Base-by-base conservation (phyloP, 1,284 basidiomycete species). In the Amylostereum chailletii region DNA sequence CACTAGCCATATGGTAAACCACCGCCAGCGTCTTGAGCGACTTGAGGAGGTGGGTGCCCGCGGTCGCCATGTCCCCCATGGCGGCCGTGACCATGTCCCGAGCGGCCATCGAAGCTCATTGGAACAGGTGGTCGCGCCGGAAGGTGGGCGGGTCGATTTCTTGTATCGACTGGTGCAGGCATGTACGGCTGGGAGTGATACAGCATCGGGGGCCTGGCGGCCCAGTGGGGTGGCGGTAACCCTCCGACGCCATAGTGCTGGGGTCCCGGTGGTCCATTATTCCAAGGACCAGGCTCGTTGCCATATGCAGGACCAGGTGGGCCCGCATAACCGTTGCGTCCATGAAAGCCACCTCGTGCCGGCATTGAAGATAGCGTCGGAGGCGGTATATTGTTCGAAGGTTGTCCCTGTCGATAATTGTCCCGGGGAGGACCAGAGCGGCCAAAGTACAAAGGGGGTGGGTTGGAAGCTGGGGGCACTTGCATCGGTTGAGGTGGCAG, bases 101-200 rank as follows among this genome's bases (percentile, higher is more conserved):
- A 55, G 19, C 57, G 49, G 29, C 47, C 47, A 30, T 55, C 49
- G 19, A 55, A 34, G n/a, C 53, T 59, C 49, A 58, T 43, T 8
- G 59, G 58, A 42, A 57, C 51, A 7, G 53, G 49, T 5, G 66
- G 65, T 2, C 60, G 58, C 19, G 57, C 59, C 26, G 63, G 63
- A 10, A 66, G 51, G 41, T 61, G 56, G 5, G 55, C 41, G 26
- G 58, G 54, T 27, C 59, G 52, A 2, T 55, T 50, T 29, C 19
- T 19, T 19, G 19, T 19, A 19, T 19, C 19, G 19, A 19, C 19
- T 19, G 19, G 19, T 19, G 19, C 19, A 19, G 19, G 19, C 19
- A 19, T 19, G 19, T 19, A 19, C 19, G 42, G 53, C 53, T 26
- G 52, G 51, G 38, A 45, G 36, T 53, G 51, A 55, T 45, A 58